A percentile compares a stretch with the other conserved stretches of the same genome.
Conservation (phyloP, 768 basidiomycete species). For the Lepiota brunneoincarnata region DNA sequence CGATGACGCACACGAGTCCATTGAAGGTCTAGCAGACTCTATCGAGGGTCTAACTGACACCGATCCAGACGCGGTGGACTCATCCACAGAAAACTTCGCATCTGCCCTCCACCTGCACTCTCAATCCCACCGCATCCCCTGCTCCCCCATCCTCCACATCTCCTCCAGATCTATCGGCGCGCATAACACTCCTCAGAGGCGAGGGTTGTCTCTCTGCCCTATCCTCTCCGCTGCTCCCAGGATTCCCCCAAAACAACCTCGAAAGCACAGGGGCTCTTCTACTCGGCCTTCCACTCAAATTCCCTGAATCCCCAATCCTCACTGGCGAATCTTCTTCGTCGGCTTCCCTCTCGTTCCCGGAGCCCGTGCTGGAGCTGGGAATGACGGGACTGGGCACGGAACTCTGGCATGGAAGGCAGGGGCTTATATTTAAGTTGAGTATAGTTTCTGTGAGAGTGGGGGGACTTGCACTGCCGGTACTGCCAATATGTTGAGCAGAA, state of each 20-base stretch:
- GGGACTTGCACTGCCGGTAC: neutral
- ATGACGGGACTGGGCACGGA: neutral
- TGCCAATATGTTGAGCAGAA: neutral
- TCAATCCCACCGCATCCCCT: neutral
- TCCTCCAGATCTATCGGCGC: neutral
- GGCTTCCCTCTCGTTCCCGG: neutral
- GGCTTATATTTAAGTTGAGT: neutral
- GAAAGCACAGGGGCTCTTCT: neutral
- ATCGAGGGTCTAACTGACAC: slow-evolving; percentile 15
- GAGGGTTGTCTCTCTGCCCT: slow-evolving; percentile 4
- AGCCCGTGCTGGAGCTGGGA: neutral
- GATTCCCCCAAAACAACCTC: neutral
- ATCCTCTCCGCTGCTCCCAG: slow-evolving; percentile 1
- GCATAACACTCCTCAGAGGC: slow-evolving; percentile 3
- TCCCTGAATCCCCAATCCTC: neutral
- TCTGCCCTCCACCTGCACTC: neutral
- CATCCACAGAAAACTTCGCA: slow-evolving; percentile 2
- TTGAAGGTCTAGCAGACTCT: slow-evolving; percentile 19
- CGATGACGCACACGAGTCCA: slow-evolving; percentile 15
- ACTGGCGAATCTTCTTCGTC: neutral
- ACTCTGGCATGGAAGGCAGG: neutral
- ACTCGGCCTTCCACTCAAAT: neutral
- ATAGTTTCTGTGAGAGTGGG: neutral
- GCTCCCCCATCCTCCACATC: neutral
- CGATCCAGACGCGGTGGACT: neutral